Percentiles rank a stretch among this genome's conserved stretches.
Evolutionary conservation across 352 stramenopile genomes (phyloP).

Genomic region (Globisporangium spinosum): DNA sequence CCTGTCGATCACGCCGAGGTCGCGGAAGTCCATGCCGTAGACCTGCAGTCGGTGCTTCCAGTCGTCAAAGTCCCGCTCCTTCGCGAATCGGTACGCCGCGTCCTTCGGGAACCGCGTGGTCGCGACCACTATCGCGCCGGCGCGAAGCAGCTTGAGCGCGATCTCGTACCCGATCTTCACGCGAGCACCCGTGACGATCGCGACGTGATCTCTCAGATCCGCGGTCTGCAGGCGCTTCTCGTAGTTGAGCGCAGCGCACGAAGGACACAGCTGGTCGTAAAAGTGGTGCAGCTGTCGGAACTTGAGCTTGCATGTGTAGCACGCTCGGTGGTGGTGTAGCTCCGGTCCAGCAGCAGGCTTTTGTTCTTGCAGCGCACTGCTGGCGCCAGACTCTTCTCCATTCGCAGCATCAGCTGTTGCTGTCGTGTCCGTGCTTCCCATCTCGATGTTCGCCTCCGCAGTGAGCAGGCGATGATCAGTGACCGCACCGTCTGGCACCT

Average conservation of each 20-base stretch:
- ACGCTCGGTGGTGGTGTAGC: conserved; percentile 89
- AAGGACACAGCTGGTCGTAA: conserved; percentile 92
- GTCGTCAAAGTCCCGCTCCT: conserved; percentile 79
- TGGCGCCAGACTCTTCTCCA: neutral
- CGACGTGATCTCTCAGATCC: conserved; percentile 73
- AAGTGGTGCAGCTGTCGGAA: conserved; percentile 93
- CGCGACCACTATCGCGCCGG: conserved; percentile 83
- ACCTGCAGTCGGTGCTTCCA: conserved; percentile 86
- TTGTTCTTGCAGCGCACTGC: neutral
- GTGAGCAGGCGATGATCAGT: conserved; percentile 16
- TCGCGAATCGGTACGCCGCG: conserved; percentile 80
- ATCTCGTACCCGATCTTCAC: conserved; percentile 97
- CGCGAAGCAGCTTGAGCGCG: conserved; percentile 90
- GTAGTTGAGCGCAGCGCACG: conserved; percentile 92
- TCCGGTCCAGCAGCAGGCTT: conserved; percentile 3
- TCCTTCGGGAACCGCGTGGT: conserved; percentile 94
- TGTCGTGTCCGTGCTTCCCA: conserved; percentile 2
- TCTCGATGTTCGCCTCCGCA: conserved; percentile 9
- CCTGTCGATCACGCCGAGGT: conserved; percentile 90
- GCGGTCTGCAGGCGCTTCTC: conserved; percentile 89
- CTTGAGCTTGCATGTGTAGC: conserved; percentile 93
- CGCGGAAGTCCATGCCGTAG: conserved; percentile 93
- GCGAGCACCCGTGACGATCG: conserved; percentile 90
- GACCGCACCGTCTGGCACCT: conserved; percentile 57
- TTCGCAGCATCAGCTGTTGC: neutral